Conservation (phyloP, 208 protist species). For the Leishmania guyanensis region DNA sequence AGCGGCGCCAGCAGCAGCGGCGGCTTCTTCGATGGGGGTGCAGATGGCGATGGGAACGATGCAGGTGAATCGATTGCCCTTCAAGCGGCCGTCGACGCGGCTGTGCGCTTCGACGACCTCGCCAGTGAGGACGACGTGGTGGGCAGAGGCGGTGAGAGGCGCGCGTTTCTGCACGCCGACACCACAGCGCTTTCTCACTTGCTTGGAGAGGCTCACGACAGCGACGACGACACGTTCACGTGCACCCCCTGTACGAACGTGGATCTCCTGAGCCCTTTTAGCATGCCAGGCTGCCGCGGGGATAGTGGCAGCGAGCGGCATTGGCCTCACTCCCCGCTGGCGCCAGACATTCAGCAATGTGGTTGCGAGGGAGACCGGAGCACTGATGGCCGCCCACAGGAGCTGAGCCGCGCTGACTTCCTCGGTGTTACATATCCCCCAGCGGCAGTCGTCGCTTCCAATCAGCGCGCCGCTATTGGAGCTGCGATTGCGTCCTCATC, state of each 20-base stretch:
- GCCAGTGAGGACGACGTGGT: constrained; percentile 11
- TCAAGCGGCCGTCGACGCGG: constrained; percentile 19
- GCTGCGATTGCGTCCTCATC: not conserved
- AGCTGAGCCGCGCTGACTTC: not conserved
- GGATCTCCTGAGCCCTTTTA: not conserved
- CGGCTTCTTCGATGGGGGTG: not conserved
- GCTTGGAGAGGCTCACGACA: not conserved
- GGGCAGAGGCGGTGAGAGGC: not conserved
- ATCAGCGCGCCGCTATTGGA: not conserved
- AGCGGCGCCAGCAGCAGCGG: not conserved
- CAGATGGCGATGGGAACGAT: constrained; percentile 4
- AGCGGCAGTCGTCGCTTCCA: not conserved
- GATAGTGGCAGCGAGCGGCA: not conserved
- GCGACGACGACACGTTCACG: not conserved
- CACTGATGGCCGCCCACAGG: not conserved
- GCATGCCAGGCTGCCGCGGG: not conserved
- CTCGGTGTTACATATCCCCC: not conserved
- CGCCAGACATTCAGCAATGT: not conserved
- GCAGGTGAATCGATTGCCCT: constrained; percentile 4
- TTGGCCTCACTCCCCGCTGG: not conserved
- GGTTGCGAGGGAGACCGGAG: not conserved
- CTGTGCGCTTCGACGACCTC: constrained; percentile 17
- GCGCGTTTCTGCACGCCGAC: too few relatives aligned
- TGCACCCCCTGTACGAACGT: not conserved
- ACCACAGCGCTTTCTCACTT: not conserved